Percentiles rank a stretch among this genome's conserved stretches.
phyloP scores from a whole-genome alignment of 176 grass and related monocot species.

The Ananas comosus region DNA sequence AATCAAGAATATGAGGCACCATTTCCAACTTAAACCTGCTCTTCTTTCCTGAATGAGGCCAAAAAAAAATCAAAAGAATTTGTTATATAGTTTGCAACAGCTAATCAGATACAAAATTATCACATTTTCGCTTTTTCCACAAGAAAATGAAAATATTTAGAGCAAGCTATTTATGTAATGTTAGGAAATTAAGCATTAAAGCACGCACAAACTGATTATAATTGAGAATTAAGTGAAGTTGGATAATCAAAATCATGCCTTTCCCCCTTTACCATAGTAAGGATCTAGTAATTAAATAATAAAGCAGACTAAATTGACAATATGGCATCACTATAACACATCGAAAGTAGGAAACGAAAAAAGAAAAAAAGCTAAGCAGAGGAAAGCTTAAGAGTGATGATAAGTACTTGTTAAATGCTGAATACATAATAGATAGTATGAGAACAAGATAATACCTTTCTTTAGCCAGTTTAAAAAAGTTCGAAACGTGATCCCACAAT shows the following conservation, averaged over 20 bases:
- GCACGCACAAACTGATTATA: neutral
- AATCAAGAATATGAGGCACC: too few species aligned
- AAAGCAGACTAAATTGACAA: neutral
- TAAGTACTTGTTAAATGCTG: neutral
- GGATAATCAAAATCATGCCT: neutral
- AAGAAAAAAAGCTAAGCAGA: neutral
- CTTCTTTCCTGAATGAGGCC: too few species aligned
- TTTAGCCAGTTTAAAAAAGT: constrained; percentile 88
- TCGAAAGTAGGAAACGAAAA: neutral
- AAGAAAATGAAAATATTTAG: neutral
- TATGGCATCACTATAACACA: neutral
- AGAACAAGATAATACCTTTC: constrained; percentile 52
- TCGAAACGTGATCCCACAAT: constrained; percentile 73
- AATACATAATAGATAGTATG: neutral
- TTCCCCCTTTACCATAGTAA: neutral
- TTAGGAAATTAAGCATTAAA: neutral
- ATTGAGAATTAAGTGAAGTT: neutral
- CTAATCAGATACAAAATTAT: neutral
- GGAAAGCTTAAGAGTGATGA: neutral
- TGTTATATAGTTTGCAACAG: neutral
- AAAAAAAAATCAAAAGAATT: neutral
- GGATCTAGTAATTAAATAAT: neutral
- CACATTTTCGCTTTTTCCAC: neutral
- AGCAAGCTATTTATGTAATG: neutral
- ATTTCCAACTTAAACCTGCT: too few species aligned